phyloP scores from a whole-genome alignment of 257 asterid species.

The Fraxinus pennsylvanica region DNA sequence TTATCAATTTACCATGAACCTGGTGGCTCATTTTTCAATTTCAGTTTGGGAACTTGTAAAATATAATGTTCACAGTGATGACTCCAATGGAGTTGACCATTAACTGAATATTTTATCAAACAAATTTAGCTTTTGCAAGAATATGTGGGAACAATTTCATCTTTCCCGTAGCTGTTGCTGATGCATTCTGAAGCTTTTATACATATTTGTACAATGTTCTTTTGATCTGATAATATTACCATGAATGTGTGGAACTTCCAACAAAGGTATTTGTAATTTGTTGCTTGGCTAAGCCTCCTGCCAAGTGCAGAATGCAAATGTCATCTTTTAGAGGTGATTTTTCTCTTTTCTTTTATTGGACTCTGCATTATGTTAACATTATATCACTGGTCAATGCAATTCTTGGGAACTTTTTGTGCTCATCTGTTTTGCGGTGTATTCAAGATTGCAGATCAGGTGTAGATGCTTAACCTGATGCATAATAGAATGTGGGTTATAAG shows the following conservation, averaged over 20 bases:
- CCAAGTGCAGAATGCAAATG: too few species aligned
- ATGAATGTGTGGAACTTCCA: background rate
- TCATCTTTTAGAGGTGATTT: too few species aligned
- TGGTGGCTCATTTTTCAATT: conserved; percentile 10
- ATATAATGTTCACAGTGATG: background rate
- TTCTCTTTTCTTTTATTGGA: too few species aligned
- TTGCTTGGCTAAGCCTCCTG: background rate
- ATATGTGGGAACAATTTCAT: background rate
- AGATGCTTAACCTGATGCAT: too few species aligned
- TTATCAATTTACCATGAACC: background rate
- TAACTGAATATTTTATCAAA: background rate
- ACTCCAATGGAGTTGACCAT: background rate
- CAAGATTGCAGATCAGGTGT: too few species aligned
- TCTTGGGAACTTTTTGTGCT: too few species aligned
- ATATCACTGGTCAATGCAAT: too few species aligned
- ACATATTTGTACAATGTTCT: background rate
- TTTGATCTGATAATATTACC: background rate
- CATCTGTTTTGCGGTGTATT: too few species aligned
- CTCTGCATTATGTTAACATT: too few species aligned
- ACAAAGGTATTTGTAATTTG: background rate
- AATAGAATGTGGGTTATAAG: too few species aligned
- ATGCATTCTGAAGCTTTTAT: background rate
- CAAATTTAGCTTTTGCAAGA: background rate
- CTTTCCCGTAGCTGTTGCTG: background rate
- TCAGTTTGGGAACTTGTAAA: conserved; percentile 1